phyloP scores from a whole-genome alignment of 1,284 basidiomycete species.

The Leccinum colubrinum region DNA sequence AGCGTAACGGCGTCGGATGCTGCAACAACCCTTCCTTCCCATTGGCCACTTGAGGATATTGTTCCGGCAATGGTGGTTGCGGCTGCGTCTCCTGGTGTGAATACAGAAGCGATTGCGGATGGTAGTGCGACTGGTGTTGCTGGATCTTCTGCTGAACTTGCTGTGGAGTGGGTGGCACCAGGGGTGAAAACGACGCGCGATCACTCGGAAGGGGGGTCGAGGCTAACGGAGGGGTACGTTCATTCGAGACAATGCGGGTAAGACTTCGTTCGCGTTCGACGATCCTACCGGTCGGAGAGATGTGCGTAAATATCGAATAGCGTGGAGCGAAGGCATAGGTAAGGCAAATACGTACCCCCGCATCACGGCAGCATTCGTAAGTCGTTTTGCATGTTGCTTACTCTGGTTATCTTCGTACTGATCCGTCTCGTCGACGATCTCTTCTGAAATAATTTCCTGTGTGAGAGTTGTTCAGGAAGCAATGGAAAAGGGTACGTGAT shows the following conservation, averaged over 20 bases:
- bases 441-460: slow-evolving; percentile 81
- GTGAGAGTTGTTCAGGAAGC: not conserved
- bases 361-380: slow-evolving; percentile 78
- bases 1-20: slow-evolving; percentile 14
- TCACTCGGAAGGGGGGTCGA: slow-evolving; percentile 14
- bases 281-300: slow-evolving; percentile 28
- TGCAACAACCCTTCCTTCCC: slow-evolving; percentile 4
- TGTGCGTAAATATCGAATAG: not conserved
- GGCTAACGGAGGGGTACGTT: slow-evolving; percentile 18
- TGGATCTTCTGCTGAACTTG: slow-evolving; percentile 24
- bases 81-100: not conserved
- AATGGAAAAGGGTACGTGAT: slow-evolving; percentile 21
- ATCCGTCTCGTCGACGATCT: slow-evolving; percentile 91
- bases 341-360: slow-evolving; percentile 53
- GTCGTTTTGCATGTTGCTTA: slow-evolving; percentile 58
- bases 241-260: slow-evolving; percentile 10
- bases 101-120: not conserved
- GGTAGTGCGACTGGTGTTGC: slow-evolving; percentile 20
- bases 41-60: not conserved
- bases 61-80: not conserved
- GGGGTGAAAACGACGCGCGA: slow-evolving; percentile 9
- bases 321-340: not conserved
- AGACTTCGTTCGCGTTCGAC: slow-evolving; percentile 41
- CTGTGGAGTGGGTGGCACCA: slow-evolving; percentile 18
- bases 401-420: slow-evolving; percentile 82